Percentiles rank a stretch among this genome's conserved stretches.
phyloP scores from a whole-genome alignment of 306 rosid species.

The Acacia confusa region DNA sequence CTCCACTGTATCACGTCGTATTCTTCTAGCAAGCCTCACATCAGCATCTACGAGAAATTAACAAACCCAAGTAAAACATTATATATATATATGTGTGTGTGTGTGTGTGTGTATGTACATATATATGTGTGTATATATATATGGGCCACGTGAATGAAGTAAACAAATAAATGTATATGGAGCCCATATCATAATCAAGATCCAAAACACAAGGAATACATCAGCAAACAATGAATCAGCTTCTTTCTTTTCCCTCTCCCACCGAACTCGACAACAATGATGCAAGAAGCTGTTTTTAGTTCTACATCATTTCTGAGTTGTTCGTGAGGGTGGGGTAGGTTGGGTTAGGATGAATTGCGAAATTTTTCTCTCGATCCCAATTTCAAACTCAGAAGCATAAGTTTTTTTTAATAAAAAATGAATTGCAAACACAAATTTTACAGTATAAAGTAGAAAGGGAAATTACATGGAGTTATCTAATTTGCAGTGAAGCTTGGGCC shows the following conservation, averaged over 20 bases:
- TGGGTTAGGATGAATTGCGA: neutral
- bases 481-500: slow-evolving; percentile 58
- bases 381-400: neutral
- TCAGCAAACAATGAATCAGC: no score
- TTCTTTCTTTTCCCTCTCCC: no score
- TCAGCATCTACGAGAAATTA: slow-evolving; percentile 77
- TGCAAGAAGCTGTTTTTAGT: no score
- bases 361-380: neutral
- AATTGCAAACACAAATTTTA: neutral
- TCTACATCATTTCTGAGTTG: neutral
- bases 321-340: no score
- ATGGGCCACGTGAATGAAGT: no score
- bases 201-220: no score
- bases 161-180: no score
- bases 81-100: no score
- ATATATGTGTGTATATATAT: no score
- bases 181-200: no score
- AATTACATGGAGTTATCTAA: slow-evolving; percentile 50
- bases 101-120: no score
- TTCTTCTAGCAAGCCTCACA: slow-evolving; percentile 99
- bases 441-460: neutral
- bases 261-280: neutral
- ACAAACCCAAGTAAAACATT: slow-evolving; percentile 26
- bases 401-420: neutral
- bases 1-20: slow-evolving; percentile 95